These are phyloP conservation scores for Caloboletus firmus DNA, from an alignment of 1,284 basidiomycete genomes.

Conservation along the genomic window DNA sequence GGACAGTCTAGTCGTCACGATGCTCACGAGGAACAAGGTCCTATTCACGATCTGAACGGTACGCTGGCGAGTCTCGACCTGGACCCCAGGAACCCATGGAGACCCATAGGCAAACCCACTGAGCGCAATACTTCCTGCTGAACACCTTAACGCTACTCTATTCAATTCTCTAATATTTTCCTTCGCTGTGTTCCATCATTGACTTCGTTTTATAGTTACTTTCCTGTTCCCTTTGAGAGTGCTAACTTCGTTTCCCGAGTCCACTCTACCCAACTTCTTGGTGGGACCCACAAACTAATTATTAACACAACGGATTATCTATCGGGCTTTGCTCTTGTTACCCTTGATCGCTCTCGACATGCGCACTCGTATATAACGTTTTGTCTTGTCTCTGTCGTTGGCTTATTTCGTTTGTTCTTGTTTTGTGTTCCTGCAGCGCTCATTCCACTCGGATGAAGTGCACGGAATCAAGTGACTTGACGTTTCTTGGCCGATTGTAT, in stretches of 20 bases:
- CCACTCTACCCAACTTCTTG: slow-evolving; percentile 16
- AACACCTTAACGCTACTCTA: slow-evolving; percentile 17
- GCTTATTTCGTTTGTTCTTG: slow-evolving; percentile 32
- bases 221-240: slow-evolving; percentile 19
- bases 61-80: slow-evolving; percentile 73
- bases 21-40: slow-evolving; percentile 45
- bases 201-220: slow-evolving; percentile 26
- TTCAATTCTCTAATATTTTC: slow-evolving; percentile 16
- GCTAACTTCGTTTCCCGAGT: slow-evolving; percentile 19
- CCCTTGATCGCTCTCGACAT: slow-evolving; percentile 40
- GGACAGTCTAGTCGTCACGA: slow-evolving; percentile 21
- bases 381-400: slow-evolving; percentile 35
- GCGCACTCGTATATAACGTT: slow-evolving; percentile 36
- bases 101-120: slow-evolving; percentile 13
- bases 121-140: slow-evolving; percentile 26
- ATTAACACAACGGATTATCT: slow-evolving; percentile 36
- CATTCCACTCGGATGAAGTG: slow-evolving; percentile 4
- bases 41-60: slow-evolving; percentile 68
- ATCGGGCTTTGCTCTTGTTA: slow-evolving; percentile 37
- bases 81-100: slow-evolving; percentile 41
- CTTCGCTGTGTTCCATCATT: slow-evolving; percentile 16
- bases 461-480: slow-evolving; percentile 14
- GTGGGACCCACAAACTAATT: slow-evolving; percentile 32
- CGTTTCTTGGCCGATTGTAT: slow-evolving; percentile 18
- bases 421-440: slow-evolving; percentile 29